phyloP scores from a whole-genome alignment of 148 eudicot species.

The Camellia granthamiana region DNA sequence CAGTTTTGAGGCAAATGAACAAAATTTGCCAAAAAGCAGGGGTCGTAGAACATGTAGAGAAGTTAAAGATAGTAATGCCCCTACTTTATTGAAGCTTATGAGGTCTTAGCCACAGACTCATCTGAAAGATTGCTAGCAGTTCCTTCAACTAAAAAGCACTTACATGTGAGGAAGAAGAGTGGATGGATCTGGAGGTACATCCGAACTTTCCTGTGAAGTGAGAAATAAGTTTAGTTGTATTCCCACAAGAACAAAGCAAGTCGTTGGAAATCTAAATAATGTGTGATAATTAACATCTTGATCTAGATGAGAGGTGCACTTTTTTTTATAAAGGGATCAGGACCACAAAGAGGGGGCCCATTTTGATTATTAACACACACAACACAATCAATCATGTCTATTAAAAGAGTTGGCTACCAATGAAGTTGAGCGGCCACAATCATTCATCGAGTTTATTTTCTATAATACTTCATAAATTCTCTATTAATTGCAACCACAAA shows the following conservation, averaged over 20 bases:
- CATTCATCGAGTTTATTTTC: neutral
- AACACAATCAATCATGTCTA: no score
- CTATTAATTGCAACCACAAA: neutral
- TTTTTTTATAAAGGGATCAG: neutral
- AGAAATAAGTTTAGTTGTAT: neutral
- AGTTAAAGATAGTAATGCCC: neutral
- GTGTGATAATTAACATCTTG: neutral
- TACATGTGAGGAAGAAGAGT: constrained; percentile 61
- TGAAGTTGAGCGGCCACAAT: neutral
- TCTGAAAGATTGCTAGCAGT: neutral
- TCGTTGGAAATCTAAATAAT: neutral
- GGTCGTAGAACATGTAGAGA: neutral
- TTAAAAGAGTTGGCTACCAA: neutral
- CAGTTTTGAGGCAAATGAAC: neutral
- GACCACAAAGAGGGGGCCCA: neutral
- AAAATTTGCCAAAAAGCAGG: neutral
- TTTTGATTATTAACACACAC: neutral
- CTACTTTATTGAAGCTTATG: neutral
- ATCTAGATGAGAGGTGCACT: neutral
- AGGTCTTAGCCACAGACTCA: neutral
- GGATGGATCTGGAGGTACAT: constrained; percentile 55
- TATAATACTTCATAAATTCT: neutral
- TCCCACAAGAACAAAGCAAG: constrained; percentile 1
- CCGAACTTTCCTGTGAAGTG: constrained; percentile 56
- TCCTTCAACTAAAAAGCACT: constrained; percentile 8